Evolutionary conservation across 345 rosid species (phyloP).

Genomic region (Boechera stricta): DNA sequence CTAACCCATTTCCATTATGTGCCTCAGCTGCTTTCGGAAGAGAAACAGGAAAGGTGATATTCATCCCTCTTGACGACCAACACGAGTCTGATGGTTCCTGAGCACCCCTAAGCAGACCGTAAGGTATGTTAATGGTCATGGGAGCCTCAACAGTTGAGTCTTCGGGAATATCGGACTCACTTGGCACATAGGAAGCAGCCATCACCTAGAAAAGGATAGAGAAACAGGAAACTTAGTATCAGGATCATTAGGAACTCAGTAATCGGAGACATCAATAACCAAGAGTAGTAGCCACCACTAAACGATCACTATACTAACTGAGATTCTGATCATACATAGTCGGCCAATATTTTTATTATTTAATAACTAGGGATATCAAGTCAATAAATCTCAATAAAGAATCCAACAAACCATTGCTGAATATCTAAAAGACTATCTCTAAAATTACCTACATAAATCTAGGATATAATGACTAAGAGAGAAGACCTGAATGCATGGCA

Average conservation of each 20-base stretch:
- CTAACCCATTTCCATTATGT: slow-evolving; percentile 56
- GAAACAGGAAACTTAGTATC: slow-evolving; percentile 18
- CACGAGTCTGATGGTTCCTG: slow-evolving; percentile 58
- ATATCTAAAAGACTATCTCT: slow-evolving; percentile 1
- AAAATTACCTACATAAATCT: slow-evolving; percentile 11
- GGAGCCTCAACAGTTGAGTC: slow-evolving; percentile 78
- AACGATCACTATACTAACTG: neutral
- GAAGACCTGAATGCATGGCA: slow-evolving; percentile 21
- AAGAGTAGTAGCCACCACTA: slow-evolving; percentile 10
- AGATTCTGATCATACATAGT: slow-evolving; percentile 19
- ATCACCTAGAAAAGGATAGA: slow-evolving; percentile 61
- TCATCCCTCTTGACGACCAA: slow-evolving; percentile 61
- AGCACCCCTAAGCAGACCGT: slow-evolving; percentile 50
- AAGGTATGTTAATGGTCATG: slow-evolving; percentile 84
- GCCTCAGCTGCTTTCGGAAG: slow-evolving; percentile 74
- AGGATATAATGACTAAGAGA: neutral
- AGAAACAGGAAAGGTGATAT: slow-evolving; percentile 79
- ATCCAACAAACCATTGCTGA: neutral
- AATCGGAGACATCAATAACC: neutral
- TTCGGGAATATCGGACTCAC: slow-evolving; percentile 60
- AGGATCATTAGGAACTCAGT: slow-evolving; percentile 11
- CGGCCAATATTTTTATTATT: slow-evolving; percentile 9
- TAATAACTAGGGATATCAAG: neutral
- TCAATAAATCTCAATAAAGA: neutral
- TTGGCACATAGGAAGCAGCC: slow-evolving; percentile 77